Base-by-base conservation (phyloP, 441 rosid genomes). In the Aquilaria agallochum region DNA sequence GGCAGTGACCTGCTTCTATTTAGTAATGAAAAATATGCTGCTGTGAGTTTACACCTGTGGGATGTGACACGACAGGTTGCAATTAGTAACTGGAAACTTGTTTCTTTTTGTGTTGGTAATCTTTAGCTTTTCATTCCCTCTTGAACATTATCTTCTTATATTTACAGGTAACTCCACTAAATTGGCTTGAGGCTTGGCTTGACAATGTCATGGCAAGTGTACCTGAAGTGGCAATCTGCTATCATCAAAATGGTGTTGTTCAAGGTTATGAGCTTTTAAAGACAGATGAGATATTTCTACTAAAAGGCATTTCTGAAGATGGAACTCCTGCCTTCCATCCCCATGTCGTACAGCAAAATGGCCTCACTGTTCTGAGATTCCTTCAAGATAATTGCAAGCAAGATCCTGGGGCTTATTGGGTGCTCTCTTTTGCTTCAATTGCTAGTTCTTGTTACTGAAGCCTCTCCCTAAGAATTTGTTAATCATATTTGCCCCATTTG, bases 351-450 rank as follows among this genome's bases (percentile, higher is more conserved):
- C 98, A 88, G 76, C 93, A 94, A 76, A 94, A 89, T 71, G 98
- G 98, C 49, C 95, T 85, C 63, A 71, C 97, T 78, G 95, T 94
- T 66, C 68, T 94, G 70, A 87, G 96, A 80, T 94, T 94, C 69
- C 98, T 94, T 66, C 89, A 89, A 63, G 91, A 85, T 67, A 94
- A 94, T 67, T 94, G 98, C 91, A 85, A 82, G 80, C 89, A 87
- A 67, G 98, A 94, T 79, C 98, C 97, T 75, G 97, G 97, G 60
- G 90, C 96, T 68, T 94, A 90, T 46, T 94, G 98, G 98, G 97
- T 90, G 14, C 48, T 60, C 20, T 70, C 33, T 53, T 56, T 68
- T 63, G 10, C 53, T 65, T 31, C 45, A 40, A 64, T 54, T 49
- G 10, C 33, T 27, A 63, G 47, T 55, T n/a, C 27, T 7, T 7